Evolutionary conservation across 768 basidiomycete genomes (phyloP).

Genomic region (Boletellus ananas): DNA sequence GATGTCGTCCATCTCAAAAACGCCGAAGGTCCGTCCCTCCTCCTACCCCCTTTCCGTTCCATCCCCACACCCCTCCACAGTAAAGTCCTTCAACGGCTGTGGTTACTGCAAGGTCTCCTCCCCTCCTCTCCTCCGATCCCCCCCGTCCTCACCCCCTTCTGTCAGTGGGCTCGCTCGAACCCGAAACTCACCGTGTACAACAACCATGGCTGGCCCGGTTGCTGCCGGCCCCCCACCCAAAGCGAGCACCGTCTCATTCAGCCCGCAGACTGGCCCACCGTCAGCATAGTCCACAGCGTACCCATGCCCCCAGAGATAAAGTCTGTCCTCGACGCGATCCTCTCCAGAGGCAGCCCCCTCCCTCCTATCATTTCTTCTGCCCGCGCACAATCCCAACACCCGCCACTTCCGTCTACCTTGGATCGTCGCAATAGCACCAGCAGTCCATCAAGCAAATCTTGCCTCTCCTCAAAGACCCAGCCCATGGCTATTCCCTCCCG

Average conservation of each 20-base stretch:
- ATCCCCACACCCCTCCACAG: conserved; percentile 36
- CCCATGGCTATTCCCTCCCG: conserved; percentile 39
- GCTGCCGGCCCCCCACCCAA: conserved; percentile 70
- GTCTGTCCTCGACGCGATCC: conserved; percentile 55
- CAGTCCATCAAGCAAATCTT: conserved; percentile 22
- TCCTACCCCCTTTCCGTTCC: neutral
- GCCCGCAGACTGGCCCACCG: conserved; percentile 76
- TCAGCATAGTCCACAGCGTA: conserved; percentile 69
- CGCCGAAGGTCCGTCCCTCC: conserved; percentile 65
- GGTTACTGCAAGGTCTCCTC: conserved; percentile 80
- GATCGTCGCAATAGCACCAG: conserved; percentile 48
- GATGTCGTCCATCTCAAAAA: conserved; percentile 81
- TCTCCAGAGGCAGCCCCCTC: conserved; percentile 37
- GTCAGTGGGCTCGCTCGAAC: conserved; percentile 67
- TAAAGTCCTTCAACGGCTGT: conserved; percentile 80
- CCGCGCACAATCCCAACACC: conserved; percentile 33
- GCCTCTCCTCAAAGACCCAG: conserved; percentile 38
- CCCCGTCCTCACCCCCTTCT: conserved; percentile 25
- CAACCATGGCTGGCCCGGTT: conserved; percentile 85
- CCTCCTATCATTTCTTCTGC: conserved; percentile 27
- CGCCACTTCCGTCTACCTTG: conserved; percentile 28
- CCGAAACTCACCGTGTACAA: conserved; percentile 54
- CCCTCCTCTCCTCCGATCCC: conserved; percentile 15
- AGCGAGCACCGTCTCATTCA: conserved; percentile 61
- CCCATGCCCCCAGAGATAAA: conserved; percentile 72